A percentile compares a stretch with the other conserved stretches of the same genome.
These are phyloP conservation scores for Hypoxylon intermedium DNA, from an alignment of 495 filamentous ascomycete species.

Conservation along the genomic window DNA sequence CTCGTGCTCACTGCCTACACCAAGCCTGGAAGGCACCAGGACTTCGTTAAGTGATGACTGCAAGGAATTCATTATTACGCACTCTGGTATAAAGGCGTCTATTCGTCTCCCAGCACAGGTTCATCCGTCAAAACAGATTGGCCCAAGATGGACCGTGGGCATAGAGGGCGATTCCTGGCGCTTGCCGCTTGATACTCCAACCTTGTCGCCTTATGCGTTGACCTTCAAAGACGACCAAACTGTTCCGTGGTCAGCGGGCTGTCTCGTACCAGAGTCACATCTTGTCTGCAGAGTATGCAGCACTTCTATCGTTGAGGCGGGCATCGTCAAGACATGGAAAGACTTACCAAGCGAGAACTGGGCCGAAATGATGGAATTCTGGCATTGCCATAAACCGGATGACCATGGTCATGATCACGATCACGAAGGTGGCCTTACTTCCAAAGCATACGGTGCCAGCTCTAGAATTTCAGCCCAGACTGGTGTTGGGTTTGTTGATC, in stretches of 20 bases:
- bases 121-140: slow-evolving; percentile 44
- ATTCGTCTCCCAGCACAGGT: slow-evolving; percentile 73
- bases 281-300: slow-evolving; percentile 72
- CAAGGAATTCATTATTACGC: slow-evolving; percentile 57
- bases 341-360: slow-evolving; percentile 95
- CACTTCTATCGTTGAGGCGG: slow-evolving; percentile 50
- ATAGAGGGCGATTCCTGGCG: slow-evolving; percentile 69
- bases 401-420: slow-evolving; percentile 50
- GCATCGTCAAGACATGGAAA: slow-evolving; percentile 73
- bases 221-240: slow-evolving; percentile 36
- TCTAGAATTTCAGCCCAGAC: slow-evolving; percentile 68
- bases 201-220: neutral
- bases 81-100: slow-evolving; percentile 59
- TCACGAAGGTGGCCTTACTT: slow-evolving; percentile 53
- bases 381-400: slow-evolving; percentile 96
- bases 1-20: slow-evolving; percentile 67
- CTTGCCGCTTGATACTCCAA: slow-evolving; percentile 58
- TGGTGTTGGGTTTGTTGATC: slow-evolving; percentile 78
- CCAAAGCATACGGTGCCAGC: slow-evolving; percentile 78
- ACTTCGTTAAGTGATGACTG: slow-evolving; percentile 60
- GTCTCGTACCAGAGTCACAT: slow-evolving; percentile 60
- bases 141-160: slow-evolving; percentile 40
- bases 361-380: slow-evolving; percentile 99
- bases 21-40: slow-evolving; percentile 53
- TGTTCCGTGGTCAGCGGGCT: slow-evolving; percentile 75